A percentile compares a stretch with the other conserved stretches of the same genome.
Evolutionary conservation across 805 yeast species (phyloP).

Genomic region (Cyberlindnera samutprakarnensis): DNA sequence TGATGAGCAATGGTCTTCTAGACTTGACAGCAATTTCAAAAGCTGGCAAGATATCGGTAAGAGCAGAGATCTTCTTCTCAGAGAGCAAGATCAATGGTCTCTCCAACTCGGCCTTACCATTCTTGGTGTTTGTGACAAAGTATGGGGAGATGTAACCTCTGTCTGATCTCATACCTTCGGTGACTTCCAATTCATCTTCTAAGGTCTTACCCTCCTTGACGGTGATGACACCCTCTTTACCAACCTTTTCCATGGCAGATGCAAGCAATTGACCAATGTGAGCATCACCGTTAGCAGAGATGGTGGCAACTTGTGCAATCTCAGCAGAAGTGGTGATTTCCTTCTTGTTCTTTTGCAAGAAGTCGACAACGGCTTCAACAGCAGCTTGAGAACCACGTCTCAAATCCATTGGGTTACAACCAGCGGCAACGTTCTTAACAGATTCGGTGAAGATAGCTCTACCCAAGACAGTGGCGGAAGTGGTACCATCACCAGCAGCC

Average conservation of each 20-base stretch:
- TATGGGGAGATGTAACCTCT: conserved; percentile 98
- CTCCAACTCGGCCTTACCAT: conserved; percentile 92
- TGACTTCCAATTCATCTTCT: conserved; percentile 95
- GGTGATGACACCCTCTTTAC: conserved; percentile 98
- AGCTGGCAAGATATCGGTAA: conserved; percentile 85
- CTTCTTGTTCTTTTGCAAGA: conserved; percentile 81
- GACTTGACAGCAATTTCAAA: conserved; percentile 89
- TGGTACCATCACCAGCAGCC: conserved; percentile 98
- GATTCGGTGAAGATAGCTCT: conserved; percentile 95
- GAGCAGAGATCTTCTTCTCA: conserved; percentile 90
- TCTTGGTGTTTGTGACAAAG: conserved; percentile 85
- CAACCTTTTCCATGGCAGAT: conserved; percentile 98
- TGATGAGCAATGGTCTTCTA: conserved; percentile 88
- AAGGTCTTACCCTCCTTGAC: conserved; percentile 97
- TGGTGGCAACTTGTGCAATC: conserved; percentile 98
- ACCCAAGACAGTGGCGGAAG: conserved; percentile 95
- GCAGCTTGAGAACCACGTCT: conserved; percentile 99
- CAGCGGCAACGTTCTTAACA: conserved; percentile 97
- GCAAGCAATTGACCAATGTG: conserved; percentile 93
- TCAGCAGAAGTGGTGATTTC: conserved; percentile 95
- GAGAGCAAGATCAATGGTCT: conserved; percentile 76
- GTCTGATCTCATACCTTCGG: conserved; percentile 99
- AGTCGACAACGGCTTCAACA: conserved; percentile 89
- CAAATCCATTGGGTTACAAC: conserved; percentile 98
- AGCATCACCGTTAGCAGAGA: conserved; percentile 93